Conservation (phyloP, 148 eudicot species). For the Rhododendron williamsianum region DNA sequence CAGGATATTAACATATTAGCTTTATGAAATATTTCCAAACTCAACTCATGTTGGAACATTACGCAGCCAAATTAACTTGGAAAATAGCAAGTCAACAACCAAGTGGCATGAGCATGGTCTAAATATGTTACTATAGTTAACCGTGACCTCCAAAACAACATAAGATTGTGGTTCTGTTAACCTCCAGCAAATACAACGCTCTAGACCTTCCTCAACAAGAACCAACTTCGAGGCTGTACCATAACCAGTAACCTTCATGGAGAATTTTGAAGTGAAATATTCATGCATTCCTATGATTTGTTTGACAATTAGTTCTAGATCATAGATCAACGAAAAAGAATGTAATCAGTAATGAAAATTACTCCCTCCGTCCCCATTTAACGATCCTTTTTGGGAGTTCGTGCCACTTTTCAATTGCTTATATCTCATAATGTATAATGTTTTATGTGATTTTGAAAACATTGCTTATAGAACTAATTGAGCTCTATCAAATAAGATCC, state of each 20-base stretch:
- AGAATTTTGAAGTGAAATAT: not conserved
- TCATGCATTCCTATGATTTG: not conserved
- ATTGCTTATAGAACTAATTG: no score
- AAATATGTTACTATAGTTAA: not conserved
- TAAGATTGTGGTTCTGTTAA: not conserved
- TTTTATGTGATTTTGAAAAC: no score
- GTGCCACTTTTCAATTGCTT: no score
- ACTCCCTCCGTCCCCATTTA: no score
- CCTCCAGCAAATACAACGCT: not conserved
- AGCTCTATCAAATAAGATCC: no score
- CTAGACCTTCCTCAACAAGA: not conserved
- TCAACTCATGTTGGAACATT: not conserved
- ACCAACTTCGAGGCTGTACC: not conserved
- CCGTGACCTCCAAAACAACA: not conserved
- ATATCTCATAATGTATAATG: no score
- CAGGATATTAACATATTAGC: not conserved
- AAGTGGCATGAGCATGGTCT: not conserved
- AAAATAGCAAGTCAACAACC: not conserved
- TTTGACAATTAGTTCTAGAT: not conserved
- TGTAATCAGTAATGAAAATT: not conserved
- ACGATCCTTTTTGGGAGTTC: no score
- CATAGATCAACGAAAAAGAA: not conserved
- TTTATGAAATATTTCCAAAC: not conserved
- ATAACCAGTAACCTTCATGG: not conserved
- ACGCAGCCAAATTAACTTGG: not conserved